Evolutionary conservation across 441 rosid species (phyloP), one percentile per base, ranked within the genome.

Genomic region (Arabidopsis lyrata): DNA sequence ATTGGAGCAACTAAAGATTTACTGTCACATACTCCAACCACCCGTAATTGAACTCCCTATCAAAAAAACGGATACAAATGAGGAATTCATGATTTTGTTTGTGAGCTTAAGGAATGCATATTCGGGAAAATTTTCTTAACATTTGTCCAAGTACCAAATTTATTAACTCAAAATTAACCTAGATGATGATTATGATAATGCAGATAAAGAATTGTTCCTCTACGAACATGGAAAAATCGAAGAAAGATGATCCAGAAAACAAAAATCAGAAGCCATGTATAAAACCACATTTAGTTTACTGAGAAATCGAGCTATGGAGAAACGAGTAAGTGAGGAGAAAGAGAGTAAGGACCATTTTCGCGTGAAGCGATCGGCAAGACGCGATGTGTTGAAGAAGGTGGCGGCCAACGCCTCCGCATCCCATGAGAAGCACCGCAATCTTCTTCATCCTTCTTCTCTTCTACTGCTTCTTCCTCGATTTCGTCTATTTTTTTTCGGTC

Each of bases 401-500:
- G 14, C 96, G 87, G 20, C 99, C 99, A 52, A 95, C 99, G 72
- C 91, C 97, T 55, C 99, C 97, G 29, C 97, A 88, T 0, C 97
- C 98, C 80, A 92, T 79, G 67, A 92, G 81, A 77, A 95, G 64
- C 80, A 88, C 47, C 61, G 96, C 78, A 39, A 91, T 90, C 29
- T 50, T 72, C 92, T 89, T 95, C 95, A 84, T 91, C 53, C 16
- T 75, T 20, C 31, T 64, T 18, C 20, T 18, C 20, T 18, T 18
- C 20, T 18, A 18, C 16, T 75, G n/a, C 31, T 64, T 29, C 77
- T 32, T 53, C 39, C 20, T 72, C 63, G 29, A 49, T 63, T 36
- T 53, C 36, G 49, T 53, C 18, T 39, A n/a, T 31, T 58, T 58
- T 35, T 34, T 71, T 52, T 24, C 14, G 29, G 1, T 42, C 20